Evolutionary conservation across 2,329 filamentous ascomycete species (phyloP).

Genomic region (Penicillium glabrum): DNA sequence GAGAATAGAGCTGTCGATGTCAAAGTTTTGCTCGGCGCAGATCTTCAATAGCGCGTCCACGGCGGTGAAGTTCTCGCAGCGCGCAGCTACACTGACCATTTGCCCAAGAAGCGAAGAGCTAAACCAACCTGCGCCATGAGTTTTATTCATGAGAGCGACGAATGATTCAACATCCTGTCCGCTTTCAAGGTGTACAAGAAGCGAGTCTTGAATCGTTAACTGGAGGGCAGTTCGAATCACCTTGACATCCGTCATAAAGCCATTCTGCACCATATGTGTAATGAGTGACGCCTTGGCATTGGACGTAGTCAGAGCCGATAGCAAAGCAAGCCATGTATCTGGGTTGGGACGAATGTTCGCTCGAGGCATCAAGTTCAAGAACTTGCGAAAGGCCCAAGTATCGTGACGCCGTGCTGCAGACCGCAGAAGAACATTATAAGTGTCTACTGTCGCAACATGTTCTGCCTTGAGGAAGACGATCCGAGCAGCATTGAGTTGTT

Average conservation of each 20-base stretch:
- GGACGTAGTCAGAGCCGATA: slow-evolving; percentile 30
- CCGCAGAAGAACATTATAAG: slow-evolving; percentile 47
- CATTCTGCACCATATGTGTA: slow-evolving; percentile 31
- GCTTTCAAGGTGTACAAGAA: slow-evolving; percentile 33
- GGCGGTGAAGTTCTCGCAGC: slow-evolving; percentile 25
- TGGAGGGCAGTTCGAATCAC: slow-evolving; percentile 28
- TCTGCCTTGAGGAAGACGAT: slow-evolving; percentile 37
- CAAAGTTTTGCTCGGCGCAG: slow-evolving; percentile 29
- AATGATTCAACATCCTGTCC: slow-evolving; percentile 38
- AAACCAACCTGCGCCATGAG: slow-evolving; percentile 40
- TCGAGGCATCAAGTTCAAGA: slow-evolving; percentile 41
- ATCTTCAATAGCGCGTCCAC: slow-evolving; percentile 31
- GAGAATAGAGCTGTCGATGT: slow-evolving; percentile 28
- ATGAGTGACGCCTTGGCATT: slow-evolving; percentile 31
- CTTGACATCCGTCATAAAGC: slow-evolving; percentile 26
- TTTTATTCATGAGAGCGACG: slow-evolving; percentile 36
- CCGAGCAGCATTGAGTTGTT: slow-evolving; percentile 32
- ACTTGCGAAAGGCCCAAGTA: slow-evolving; percentile 37
- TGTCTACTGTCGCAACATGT: slow-evolving; percentile 38
- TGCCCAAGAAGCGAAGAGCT: slow-evolving; percentile 35
- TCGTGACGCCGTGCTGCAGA: slow-evolving; percentile 39
- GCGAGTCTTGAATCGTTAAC: slow-evolving; percentile 32
- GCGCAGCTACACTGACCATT: slow-evolving; percentile 36
- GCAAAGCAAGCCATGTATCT: slow-evolving; percentile 45
- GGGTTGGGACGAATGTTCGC: slow-evolving; percentile 39